Base-by-base conservation (phyloP, 164 flowering plant genomes). In the Cinnamomum chago region DNA sequence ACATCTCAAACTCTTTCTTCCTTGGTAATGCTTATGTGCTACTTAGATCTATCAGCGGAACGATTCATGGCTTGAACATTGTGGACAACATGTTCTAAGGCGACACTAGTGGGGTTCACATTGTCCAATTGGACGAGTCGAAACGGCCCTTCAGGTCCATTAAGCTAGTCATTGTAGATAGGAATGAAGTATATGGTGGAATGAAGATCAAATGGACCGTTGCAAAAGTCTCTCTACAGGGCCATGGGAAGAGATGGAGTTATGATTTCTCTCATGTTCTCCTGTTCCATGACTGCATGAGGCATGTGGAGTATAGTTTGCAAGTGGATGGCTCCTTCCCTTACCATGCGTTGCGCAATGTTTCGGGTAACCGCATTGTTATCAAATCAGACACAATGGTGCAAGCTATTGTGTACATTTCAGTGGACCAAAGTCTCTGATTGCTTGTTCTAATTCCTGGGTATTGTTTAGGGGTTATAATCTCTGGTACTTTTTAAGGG, bases 71-170 rank as follows among this genome's bases (percentile, higher is more conserved):
- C 0, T 86, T 95, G 17, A 92, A 77, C 67, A 82, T 95, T 3
- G 91, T 90, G 0, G 94, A 90, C 25, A 93, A 95, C 83, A 91
- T 93, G 92, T 93, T 95, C 52, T 73, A 86, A 0, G 97, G 99
- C 0, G 79, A 80, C 0, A 74, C 71, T 1, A 85, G 73, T 7
- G 92, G 91, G 58, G 62, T 84, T 2, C 88, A 80, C 7, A 91
- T 95, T 9, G 90, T 95, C 15, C 91, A 88, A 51, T 68, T 95
- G 76, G 95, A 93, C 70, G 81, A 92, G 70, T 78, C 84, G 0
- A 87, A 83, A 3, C 84, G 82, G 5, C 69, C 83, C 1, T 95
- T 95, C 75, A 82, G 75, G 9, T 23, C 75, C n/a, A 75, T 93
- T 25, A 90, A 88, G 30, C 91, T 89, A 68, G 90, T 95, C 18